These are phyloP conservation scores for Penicillium coffeae DNA, from an alignment of 495 filamentous ascomycete genomes.

Conservation along the genomic window DNA sequence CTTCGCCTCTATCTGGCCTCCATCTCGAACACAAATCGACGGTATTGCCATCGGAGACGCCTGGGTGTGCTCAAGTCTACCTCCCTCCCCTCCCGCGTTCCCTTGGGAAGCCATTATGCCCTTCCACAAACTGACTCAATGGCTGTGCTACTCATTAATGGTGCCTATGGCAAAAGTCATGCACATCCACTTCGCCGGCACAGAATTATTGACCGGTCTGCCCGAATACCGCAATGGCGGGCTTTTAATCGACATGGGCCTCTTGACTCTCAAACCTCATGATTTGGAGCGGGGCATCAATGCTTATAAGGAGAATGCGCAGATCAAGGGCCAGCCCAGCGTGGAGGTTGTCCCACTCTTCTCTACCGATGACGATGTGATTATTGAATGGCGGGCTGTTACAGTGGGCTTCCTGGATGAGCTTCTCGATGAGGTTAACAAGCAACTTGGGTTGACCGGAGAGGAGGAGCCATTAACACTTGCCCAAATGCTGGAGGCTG, in stretches of 20 bases:
- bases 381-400: conserved; percentile 66
- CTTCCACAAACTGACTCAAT: conserved; percentile 74
- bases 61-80: conserved; percentile 85
- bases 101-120: conserved; percentile 94
- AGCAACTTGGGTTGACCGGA: conserved; percentile 50
- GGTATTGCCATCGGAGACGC: conserved; percentile 89
- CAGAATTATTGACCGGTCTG: conserved; percentile 60
- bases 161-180: conserved; percentile 63
- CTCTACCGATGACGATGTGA: conserved; percentile 60
- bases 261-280: conserved; percentile 56
- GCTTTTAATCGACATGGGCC: conserved; percentile 61
- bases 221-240: conserved; percentile 71
- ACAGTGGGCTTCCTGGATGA: conserved; percentile 67
- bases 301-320: conserved; percentile 68
- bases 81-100: conserved; percentile 62
- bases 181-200: conserved; percentile 60
- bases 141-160: conserved; percentile 72
- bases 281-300: conserved; percentile 61
- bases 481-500: conserved; percentile 68
- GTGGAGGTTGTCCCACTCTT: conserved; percentile 66
- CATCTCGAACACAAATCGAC: conserved; percentile 82
- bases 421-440: conserved; percentile 59
- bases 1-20: conserved; percentile 82
- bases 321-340: conserved; percentile 68
- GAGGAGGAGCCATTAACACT: conserved; percentile 50